Evolutionary conservation across 495 filamentous ascomycete species (phyloP), one percentile per base, ranked within the genome.

Genomic region (Achaetomiella virescens): DNA sequence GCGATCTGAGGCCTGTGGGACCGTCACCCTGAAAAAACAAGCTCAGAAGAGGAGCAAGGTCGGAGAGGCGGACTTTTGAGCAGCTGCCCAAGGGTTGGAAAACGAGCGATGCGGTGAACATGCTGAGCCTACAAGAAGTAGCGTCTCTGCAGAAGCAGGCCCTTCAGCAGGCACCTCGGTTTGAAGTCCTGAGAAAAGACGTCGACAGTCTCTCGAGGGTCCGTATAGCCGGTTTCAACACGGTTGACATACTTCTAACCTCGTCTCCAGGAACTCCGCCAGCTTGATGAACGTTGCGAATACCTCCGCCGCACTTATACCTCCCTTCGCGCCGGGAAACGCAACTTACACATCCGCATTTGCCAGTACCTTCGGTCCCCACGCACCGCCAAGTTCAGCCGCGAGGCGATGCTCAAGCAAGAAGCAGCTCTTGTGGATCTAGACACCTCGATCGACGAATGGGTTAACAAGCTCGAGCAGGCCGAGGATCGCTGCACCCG

Each of bases 391-490:
- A 82, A 76, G 50, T 86, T 88, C 63, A 86, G 79, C 41, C 75
- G 80, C 47, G 86, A 89, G 38, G 80, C 75, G 42, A 78, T 90
- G 48, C 73, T 89, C 52, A 87, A 84, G 69, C 87, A 90, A 62
- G 85, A 88, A 64, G 85, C 88, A 65, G 82, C 85, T 8, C 73
- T 90, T 21, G 78, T 78, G 2, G 85, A 88, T 60, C 77, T 89
- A n/a, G 86, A 90, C 59, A 66, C 73, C n/a, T 83, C 81, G 22
- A 89, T 90, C 58, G 86, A 89, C 59, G 84, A 87, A 60, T 90
- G 87, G 84, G 78, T 87, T 24, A 70, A 56, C 57, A 89, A 88
- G 65, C 79, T 88, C 4, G 86, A 89, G 59, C 79, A 83, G 53
- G 84, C 84, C n/a, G 86, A 90, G 71, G 86, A 89, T 62, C 74